phyloP scores from a whole-genome alignment of 441 rosid species.

The Erodium texanum region DNA sequence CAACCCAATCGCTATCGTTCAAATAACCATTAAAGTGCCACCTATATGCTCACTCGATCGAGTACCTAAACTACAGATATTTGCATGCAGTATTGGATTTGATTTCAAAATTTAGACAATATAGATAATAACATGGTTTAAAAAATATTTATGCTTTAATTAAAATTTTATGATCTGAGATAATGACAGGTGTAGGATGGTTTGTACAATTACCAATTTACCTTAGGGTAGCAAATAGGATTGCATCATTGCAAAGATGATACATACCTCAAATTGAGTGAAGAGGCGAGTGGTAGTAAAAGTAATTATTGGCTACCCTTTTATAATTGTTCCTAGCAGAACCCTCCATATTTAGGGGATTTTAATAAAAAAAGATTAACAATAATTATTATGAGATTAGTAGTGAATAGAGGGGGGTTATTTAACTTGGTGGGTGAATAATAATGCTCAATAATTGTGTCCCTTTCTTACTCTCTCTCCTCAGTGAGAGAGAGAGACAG shows the following conservation, averaged over 20 bases:
- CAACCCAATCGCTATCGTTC: too few species aligned
- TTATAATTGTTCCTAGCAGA: constrained; percentile 1
- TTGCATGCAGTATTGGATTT: too few species aligned
- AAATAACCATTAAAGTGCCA: too few species aligned
- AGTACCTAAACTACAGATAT: too few species aligned
- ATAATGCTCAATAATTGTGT: constrained; percentile 4
- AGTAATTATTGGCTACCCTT: background rate
- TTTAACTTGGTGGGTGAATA: constrained; percentile 3
- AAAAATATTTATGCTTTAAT: too few species aligned
- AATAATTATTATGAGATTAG: background rate
- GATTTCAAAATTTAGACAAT: too few species aligned
- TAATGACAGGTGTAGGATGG: background rate
- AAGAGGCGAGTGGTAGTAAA: constrained; percentile 3
- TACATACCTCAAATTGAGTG: constrained; percentile 5
- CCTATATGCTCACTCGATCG: too few species aligned
- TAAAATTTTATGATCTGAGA: too few species aligned
- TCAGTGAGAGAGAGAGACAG: background rate
- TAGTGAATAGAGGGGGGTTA: background rate
- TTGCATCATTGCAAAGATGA: constrained; percentile 5
- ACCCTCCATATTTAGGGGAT: constrained; percentile 2
- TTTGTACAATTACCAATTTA: background rate
- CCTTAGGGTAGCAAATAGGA: constrained; percentile 1
- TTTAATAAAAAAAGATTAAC: background rate
- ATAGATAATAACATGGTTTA: too few species aligned
- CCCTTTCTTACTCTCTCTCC: background rate